These are phyloP conservation scores for Cladosporium oxysporum DNA, from an alignment of 2,329 filamentous ascomycete species.

Conservation along the genomic window DNA sequence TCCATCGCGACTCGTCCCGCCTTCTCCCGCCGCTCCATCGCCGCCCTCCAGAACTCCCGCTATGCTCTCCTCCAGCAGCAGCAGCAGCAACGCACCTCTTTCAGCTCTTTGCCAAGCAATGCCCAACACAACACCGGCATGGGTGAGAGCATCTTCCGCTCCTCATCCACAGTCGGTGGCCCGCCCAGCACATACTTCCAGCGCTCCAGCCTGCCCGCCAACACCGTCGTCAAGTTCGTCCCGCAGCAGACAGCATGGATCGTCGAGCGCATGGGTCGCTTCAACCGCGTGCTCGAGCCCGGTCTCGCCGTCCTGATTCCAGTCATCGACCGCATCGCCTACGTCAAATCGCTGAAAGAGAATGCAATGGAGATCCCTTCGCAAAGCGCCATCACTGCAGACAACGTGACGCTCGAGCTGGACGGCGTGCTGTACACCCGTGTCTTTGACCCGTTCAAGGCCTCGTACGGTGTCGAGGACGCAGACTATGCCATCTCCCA, in stretches of 20 bases:
- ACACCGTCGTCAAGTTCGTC: conserved; percentile 93
- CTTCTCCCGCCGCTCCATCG: conserved; percentile 36
- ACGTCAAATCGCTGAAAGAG: conserved; percentile 97
- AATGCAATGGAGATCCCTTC: conserved; percentile 94
- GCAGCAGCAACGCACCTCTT: conserved; percentile 27
- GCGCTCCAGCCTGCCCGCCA: conserved; percentile 71
- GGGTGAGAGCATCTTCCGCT: conserved; percentile 39
- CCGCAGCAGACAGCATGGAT: conserved; percentile 99
- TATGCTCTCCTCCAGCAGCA: conserved; percentile 30
- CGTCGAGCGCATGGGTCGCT: conserved; percentile 98
- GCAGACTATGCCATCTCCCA: conserved; percentile 98
- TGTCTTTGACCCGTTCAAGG: conserved; percentile 97
- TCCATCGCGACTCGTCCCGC: conserved; percentile 37
- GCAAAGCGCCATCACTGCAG: conserved; percentile 95
- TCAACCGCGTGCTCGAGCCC: conserved; percentile 88
- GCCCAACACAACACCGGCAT: not conserved
- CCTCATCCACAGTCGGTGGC: conserved; percentile 29
- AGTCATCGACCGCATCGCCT: conserved; percentile 92
- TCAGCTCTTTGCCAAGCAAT: conserved; percentile 25
- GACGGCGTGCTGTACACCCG: conserved; percentile 95
- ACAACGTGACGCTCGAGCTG: conserved; percentile 95
- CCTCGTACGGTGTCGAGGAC: conserved; percentile 97
- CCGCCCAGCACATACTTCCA: conserved; percentile 42
- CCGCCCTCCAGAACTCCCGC: conserved; percentile 36
- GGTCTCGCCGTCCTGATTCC: conserved; percentile 87